Evolutionary conservation across 441 rosid species (phyloP), one percentile per base, ranked within the genome.

Genomic region (Lepidium campestre): DNA sequence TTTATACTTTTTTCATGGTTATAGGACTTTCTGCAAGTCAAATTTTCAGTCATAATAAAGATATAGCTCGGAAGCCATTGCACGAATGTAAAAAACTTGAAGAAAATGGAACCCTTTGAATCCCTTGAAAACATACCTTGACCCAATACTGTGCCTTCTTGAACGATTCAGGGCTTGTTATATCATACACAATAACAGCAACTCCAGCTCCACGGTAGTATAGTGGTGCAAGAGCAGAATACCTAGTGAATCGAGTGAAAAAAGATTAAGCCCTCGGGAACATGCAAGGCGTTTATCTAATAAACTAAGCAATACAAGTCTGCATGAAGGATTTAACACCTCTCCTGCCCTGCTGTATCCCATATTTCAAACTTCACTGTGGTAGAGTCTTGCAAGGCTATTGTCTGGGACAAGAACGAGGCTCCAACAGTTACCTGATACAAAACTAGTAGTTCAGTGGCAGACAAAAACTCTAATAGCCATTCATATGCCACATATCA

Each of bases 261-360:
- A 47, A 44, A 25, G 8, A 17, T 52, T 44, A 60, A 67, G 27
- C 59, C 42, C 18, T 49, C 10, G 52, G 9, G 18, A 62, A 17
- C 9, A 50, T 46, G 27, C 50, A 42, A 74, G 12, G 14, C 44
- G 37, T 8, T 71, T 60, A 32, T 62, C 56, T 20, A 7, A 65
- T 19, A 42, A 64, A 65, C 60, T 23, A 73, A 54, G 64, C 17
- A 56, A 34, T 12, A 55, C 27, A 13, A 40, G 55, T 52, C 41
- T 49, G 5, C 14, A 15, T 52, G 50, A 4, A 57, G 13, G 53
- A 14, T 12, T 36, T 23, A 67, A 55, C 85, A 93, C 99, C 99
- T 89, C 80, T 93, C 99, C 73, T 93, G 99, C 32, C 99, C 97
- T 54, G 97, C 97, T 62, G 99, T 93, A 71, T 91, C 99, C 99